These are phyloP conservation scores for Ceratopteris richardii DNA, from an alignment of 75 land plant species.

Conservation along the genomic window DNA sequence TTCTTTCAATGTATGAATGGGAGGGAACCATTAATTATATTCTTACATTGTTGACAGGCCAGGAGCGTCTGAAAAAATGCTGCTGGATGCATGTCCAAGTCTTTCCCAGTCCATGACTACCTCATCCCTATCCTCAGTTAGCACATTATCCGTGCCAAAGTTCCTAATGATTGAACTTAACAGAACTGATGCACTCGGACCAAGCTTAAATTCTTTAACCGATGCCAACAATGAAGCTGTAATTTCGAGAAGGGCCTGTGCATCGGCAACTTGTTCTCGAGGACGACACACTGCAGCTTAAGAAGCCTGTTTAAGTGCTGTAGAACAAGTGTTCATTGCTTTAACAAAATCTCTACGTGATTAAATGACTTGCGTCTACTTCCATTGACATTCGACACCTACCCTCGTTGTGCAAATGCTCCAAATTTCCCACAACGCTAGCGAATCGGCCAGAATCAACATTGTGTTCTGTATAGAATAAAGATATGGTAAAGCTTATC, in stretches of 20 bases:
- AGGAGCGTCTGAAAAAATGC: conserved; percentile 27
- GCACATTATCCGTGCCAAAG: conserved; percentile 17
- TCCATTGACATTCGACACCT: neutral
- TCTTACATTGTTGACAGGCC: conserved; percentile 18
- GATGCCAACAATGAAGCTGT: conserved; percentile 30
- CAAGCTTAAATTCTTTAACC: conserved; percentile 32
- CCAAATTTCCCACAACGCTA: neutral
- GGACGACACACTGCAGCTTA: conserved; percentile 48
- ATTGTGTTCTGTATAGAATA: neutral
- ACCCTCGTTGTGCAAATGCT: neutral
- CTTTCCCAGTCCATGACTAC: conserved; percentile 37
- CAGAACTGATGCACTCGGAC: conserved; percentile 51
- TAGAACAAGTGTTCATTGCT: neutral
- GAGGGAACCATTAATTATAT: neutral
- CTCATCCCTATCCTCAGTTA: conserved; percentile 7
- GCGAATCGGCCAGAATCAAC: neutral
- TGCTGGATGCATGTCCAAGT: conserved; percentile 45
- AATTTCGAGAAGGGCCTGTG: conserved; percentile 56
- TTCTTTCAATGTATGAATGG: too few species aligned
- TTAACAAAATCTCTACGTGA: neutral
- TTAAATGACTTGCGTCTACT: neutral
- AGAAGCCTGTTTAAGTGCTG: neutral
- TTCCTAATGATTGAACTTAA: conserved; percentile 32
- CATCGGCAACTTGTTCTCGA: conserved; percentile 86
- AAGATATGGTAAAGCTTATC: too few species aligned